Conservation (phyloP, 2,329 filamentous ascomycete genomes). For the Mariannaea sp. region DNA sequence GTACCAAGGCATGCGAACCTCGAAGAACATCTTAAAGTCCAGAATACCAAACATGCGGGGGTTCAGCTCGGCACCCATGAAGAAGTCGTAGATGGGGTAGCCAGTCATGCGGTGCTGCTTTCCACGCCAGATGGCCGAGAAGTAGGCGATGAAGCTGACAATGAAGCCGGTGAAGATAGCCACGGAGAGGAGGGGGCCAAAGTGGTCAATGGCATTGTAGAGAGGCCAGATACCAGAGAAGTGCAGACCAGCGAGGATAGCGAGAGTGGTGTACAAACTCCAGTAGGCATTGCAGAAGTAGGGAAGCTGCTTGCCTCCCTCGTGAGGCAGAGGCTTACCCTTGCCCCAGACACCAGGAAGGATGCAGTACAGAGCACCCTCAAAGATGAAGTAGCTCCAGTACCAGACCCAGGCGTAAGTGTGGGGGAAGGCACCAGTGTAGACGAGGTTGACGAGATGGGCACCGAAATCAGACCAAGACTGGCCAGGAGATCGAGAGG, state of each 20-base stretch:
- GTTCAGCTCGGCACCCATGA: conserved; percentile 91
- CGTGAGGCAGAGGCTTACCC: conserved; percentile 84
- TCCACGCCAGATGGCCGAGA: conserved; percentile 80
- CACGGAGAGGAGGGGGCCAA: conserved; percentile 89
- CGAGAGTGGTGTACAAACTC: conserved; percentile 87
- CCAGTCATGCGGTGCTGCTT: conserved; percentile 93
- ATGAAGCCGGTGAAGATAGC: conserved; percentile 89
- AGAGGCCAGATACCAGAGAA: conserved; percentile 84
- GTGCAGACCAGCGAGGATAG: conserved; percentile 73
- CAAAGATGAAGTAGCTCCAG: conserved; percentile 89
- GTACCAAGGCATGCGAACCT: conserved; percentile 91
- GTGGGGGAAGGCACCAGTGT: conserved; percentile 83
- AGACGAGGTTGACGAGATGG: conserved; percentile 74
- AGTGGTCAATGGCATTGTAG: conserved; percentile 92
- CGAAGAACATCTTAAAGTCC: conserved; percentile 97
- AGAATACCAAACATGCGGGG: conserved; percentile 84
- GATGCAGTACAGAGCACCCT: conserved; percentile 80
- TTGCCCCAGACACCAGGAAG: conserved; percentile 87
- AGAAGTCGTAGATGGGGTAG: conserved; percentile 84
- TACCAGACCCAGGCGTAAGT: conserved; percentile 88
- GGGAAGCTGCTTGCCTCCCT: conserved; percentile 80
- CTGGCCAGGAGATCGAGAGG: conserved; percentile 68
- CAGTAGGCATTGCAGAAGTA: conserved; percentile 94
- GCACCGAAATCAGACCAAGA: conserved; percentile 71
- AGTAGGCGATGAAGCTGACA: conserved; percentile 82